Percentiles rank a stretch among this genome's conserved stretches.
phyloP scores from a whole-genome alignment of 768 basidiomycete genomes.

The Tubosaeta brunneosetosa region DNA sequence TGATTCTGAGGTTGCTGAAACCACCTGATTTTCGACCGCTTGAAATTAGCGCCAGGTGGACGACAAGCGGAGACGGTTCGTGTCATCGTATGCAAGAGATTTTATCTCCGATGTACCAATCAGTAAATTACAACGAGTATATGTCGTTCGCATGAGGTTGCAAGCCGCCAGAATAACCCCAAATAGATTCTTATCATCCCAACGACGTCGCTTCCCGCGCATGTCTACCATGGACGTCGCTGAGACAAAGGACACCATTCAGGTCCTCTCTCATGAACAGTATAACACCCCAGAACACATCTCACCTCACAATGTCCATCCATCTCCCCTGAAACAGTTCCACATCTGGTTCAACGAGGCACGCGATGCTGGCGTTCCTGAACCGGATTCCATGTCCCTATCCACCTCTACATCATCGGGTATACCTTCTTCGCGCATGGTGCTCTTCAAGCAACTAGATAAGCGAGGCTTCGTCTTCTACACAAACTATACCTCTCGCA shows the following conservation, averaged over 20 bases:
- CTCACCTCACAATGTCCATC: conserved; percentile 53
- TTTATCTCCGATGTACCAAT: not conserved
- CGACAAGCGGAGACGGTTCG: no score
- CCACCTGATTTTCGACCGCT: not conserved
- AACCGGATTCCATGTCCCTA: conserved; percentile 89
- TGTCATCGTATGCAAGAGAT: no score
- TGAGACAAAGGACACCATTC: conserved; percentile 49
- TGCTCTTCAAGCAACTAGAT: conserved; percentile 91
- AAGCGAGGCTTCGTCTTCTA: conserved; percentile 88
- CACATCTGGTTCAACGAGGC: conserved; percentile 78
- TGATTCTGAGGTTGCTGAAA: not conserved
- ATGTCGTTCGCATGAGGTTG: not conserved
- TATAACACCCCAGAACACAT: conserved; percentile 67
- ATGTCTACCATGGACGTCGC: conserved; percentile 33
- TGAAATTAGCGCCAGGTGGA: not conserved
- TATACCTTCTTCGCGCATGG: conserved; percentile 83
- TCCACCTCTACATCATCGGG: conserved; percentile 68
- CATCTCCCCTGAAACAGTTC: conserved; percentile 82
- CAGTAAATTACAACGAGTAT: not conserved
- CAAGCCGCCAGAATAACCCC: not conserved
- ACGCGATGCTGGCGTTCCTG: conserved; percentile 52
- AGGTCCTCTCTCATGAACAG: conserved; percentile 71
- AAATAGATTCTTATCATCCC: conserved; percentile 13
- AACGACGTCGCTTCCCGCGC: not conserved
- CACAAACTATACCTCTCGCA: conserved; percentile 95